Evolutionary conservation across 768 basidiomycete genomes (phyloP).

Genomic region (Paxillus ammoniavirescens): DNA sequence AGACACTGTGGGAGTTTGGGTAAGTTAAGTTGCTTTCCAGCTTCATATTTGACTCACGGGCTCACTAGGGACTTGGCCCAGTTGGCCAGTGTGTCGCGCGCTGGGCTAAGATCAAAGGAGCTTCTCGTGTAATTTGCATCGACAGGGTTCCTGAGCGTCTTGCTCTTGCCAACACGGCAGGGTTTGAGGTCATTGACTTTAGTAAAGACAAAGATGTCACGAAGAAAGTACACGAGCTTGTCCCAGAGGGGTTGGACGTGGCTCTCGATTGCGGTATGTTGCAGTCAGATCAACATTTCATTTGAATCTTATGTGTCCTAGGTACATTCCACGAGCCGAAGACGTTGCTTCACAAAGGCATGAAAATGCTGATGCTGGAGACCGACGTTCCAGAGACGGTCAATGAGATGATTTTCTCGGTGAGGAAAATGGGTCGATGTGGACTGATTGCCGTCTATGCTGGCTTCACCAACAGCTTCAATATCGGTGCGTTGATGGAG

Average conservation of each 20-base stretch:
- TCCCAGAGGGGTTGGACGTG: conserved; percentile 64
- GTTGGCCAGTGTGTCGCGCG: conserved; percentile 61
- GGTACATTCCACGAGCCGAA: conserved; percentile 74
- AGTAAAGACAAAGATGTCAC: conserved; percentile 44
- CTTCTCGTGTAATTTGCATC: conserved; percentile 67
- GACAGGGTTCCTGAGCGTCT: conserved; percentile 57
- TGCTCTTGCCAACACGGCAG: conserved; percentile 44
- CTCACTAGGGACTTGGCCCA: conserved; percentile 56
- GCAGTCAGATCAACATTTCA: conserved; percentile 10
- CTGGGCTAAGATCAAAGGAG: conserved; percentile 68
- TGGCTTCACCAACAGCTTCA: conserved; percentile 65
- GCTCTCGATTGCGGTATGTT: conserved; percentile 49
- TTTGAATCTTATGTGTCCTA: conserved; percentile 6
- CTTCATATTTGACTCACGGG: not conserved
- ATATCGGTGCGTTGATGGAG: conserved; percentile 77
- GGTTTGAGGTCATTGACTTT: conserved; percentile 61
- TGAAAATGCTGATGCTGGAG: conserved; percentile 72
- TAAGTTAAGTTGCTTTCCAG: conserved; percentile 26
- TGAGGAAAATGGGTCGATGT: conserved; percentile 54
- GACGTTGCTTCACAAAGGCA: conserved; percentile 58
- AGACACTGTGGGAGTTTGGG: conserved; percentile 72
- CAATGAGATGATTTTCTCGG: conserved; percentile 49
- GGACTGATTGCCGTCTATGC: conserved; percentile 71
- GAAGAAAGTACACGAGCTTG: conserved; percentile 55
- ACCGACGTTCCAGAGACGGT: conserved; percentile 68